Base-by-base conservation (phyloP, 2,329 filamentous ascomycete genomes). In the Penicillium digitatum region DNA sequence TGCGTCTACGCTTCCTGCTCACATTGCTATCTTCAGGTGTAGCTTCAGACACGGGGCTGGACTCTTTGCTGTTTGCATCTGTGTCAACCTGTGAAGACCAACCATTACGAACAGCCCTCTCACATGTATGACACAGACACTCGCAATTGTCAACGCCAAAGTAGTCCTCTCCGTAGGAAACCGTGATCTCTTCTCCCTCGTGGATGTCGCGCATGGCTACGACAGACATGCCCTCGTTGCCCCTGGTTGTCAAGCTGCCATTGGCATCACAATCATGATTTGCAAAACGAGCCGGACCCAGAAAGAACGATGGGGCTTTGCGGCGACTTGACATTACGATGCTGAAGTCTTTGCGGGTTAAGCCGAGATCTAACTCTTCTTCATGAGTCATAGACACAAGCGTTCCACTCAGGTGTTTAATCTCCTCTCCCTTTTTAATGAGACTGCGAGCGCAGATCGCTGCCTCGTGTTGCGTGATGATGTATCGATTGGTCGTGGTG, bases 261-360 rank as follows among this genome's bases (percentile, higher is more conserved):
- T 97, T 99, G 31, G 94, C 90, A 63, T 88, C 83, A 75, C 94
- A 99, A 72, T 99, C 94, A 74, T 99, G 94, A 69, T 99, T 99
- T 26, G 94, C 91, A 72, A 99, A 97, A 48, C 94, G 86, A 32
- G 94, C 94, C 8, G 94, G 95, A 0, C 94, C 94, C 70, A 99
- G 86, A 70, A 99, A 97, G 39, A 99, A 78, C 48, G 90, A 95
- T 29, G 92, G 88, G 57, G 87, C 87, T 75, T 95, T 96, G 74
- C 89, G 93, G 55, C 94, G 83, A 62, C 90, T 93, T 59, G 92
- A 96, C 68, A 96, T 89, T 31, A 99, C 92, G 60, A 99, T 92
- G 71, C 92, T 96, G 72, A 99, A 99, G 70, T 99, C 94, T 68
- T 93, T 92, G 69, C 94, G 88, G 56, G 86, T 87, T 60, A 86